Percentiles rank a stretch among this genome's conserved stretches.
Evolutionary conservation across 257 asterid genomes (phyloP).

Genomic region (Mentha longifolia): DNA sequence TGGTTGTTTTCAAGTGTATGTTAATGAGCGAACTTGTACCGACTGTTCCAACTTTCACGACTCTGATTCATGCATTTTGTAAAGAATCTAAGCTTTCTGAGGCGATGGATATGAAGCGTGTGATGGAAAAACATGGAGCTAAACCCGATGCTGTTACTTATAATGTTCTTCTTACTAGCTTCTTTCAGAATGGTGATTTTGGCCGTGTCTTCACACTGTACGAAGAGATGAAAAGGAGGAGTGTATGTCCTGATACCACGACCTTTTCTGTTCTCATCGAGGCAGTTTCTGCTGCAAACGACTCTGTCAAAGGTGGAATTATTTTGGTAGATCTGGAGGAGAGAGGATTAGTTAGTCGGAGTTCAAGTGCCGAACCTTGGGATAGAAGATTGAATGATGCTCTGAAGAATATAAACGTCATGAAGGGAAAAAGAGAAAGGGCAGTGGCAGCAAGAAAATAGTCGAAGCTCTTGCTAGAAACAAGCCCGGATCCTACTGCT

Average conservation of each 20-base stretch:
- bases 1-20: constrained; percentile 62
- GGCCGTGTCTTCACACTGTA: constrained; percentile 60
- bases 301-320: constrained; percentile 49
- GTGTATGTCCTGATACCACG: constrained; percentile 61
- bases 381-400: constrained; percentile 50
- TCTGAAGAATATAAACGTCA: constrained; percentile 45
- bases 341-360: constrained; percentile 58
- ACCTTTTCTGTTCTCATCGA: constrained; percentile 59
- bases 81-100: constrained; percentile 52
- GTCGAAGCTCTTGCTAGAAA: constrained; percentile 9
- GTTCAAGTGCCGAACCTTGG: constrained; percentile 41
- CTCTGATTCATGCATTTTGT: constrained; percentile 74
- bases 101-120: constrained; percentile 57
- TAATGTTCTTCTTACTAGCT: constrained; percentile 74
- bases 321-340: constrained; percentile 66
- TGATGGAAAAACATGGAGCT: constrained; percentile 74
- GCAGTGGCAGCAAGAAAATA: constrained; percentile 21
- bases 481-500: constrained; percentile 16
- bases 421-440: constrained; percentile 49
- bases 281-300: constrained; percentile 50
- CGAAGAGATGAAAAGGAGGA: constrained; percentile 78
- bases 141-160: constrained; percentile 75
- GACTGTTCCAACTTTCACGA: constrained; percentile 74
- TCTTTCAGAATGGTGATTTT: constrained; percentile 50
- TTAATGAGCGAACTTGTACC: constrained; percentile 58